Base-by-base conservation (phyloP, 805 yeast species). In the Monosporozyma aerobia region DNA sequence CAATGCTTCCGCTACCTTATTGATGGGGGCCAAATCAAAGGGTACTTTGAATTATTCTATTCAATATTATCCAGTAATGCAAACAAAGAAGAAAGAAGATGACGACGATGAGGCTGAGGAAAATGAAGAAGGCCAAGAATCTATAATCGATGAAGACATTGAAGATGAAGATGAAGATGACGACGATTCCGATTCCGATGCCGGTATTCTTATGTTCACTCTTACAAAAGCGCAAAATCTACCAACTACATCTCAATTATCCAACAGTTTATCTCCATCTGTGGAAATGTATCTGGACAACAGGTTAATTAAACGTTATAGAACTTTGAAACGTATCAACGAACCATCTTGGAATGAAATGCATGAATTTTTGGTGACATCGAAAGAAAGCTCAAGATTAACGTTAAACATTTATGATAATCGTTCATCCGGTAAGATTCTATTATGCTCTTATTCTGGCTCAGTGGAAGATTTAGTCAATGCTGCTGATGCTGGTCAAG, bases 321-420 rank as follows among this genome's bases (percentile, higher is more conserved):
- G 94, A 72, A 76, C 78, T 33, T 73, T 85, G 63, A 82, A 80
- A 61, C 77, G 80, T 62, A 76, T 81, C 8, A 87, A 85, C 60
- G 88, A 82, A 61, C 95, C 95, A 16, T 71, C 82, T 11, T 87
- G 86, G 82, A 82, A 80, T 54, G 81, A 81, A 60, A 65, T 76
- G 30, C 67, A 81, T 52, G 95, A 87, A 67, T 63, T 79, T 5
- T 73, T 87, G 58, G 70, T 87, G 39, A 76, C 82, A 5, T 76
- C 84, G 30, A 87, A 83, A 64, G 74, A 83, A 0, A 69, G 68
- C 33, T 77, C 90, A 16, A 71, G 72, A 27, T 59, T 85, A 30
- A 77, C 74, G 56, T 68, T 87, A n/a, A 64, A 78, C 25, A 73
- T 87, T 27, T 82, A 76, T 62, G 90, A 86, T 67, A 72, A 80